Evolutionary conservation across 75 land plant species (phyloP).

Genomic region (Adiantum capillusveneris): DNA sequence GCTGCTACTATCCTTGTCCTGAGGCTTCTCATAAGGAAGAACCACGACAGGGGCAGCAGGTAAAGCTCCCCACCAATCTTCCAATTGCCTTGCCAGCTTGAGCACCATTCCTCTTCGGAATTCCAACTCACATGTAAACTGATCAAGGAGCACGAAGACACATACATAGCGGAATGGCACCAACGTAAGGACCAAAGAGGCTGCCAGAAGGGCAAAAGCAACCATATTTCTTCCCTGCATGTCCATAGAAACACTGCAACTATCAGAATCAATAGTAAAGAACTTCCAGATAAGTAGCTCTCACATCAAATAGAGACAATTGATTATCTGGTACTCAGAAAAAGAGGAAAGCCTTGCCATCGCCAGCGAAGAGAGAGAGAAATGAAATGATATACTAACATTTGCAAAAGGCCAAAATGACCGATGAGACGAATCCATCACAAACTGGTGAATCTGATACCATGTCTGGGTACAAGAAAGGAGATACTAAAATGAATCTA

Average conservation of each 20-base stretch:
- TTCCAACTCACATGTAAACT: constrained; percentile 70
- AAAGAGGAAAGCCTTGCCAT: too few species aligned
- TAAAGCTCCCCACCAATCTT: constrained; percentile 66
- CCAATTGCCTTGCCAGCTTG: constrained; percentile 36
- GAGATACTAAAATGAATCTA: too few species aligned
- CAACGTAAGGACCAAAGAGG: constrained; percentile 36
- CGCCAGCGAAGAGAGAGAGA: too few species aligned
- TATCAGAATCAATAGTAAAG: too few species aligned
- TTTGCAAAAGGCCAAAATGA: too few species aligned
- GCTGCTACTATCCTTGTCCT: constrained; percentile 5
- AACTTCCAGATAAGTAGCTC: neutral
- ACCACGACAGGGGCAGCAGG: constrained; percentile 84
- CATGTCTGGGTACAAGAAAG: too few species aligned
- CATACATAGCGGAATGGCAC: constrained; percentile 64
- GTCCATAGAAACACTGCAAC: too few species aligned
- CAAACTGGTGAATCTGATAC: too few species aligned
- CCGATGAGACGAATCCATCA: too few species aligned
- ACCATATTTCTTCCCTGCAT: constrained; percentile 64
- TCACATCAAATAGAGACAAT: neutral
- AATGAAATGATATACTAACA: too few species aligned
- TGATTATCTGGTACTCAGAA: too few species aligned
- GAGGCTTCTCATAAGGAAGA: constrained; percentile 41
- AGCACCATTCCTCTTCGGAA: constrained; percentile 63
- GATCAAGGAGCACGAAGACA: constrained; percentile 48
- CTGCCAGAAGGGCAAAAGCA: constrained; percentile 41